These are phyloP conservation scores for Neocatenulostroma microsporum DNA, from an alignment of 2,329 filamentous ascomycete species.

Conservation along the genomic window DNA sequence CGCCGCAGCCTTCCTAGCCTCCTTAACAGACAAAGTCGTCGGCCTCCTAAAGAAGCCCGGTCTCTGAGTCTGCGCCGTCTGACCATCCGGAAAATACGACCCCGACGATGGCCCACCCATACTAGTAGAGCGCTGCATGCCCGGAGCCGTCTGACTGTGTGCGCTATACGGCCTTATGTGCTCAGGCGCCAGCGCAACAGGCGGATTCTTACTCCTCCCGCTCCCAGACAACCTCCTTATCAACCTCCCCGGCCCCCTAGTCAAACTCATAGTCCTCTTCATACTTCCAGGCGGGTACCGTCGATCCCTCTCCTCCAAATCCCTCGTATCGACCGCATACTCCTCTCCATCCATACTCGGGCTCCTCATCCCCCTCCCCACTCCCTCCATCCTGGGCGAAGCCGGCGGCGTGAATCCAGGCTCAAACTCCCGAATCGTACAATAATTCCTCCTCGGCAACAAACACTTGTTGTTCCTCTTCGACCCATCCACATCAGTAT, in stretches of 20 bases:
- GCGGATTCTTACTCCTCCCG: conserved; percentile 14
- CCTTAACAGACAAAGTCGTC: conserved; percentile 36
- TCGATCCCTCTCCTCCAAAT: conserved; percentile 8
- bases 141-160: conserved; percentile 1
- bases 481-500: conserved; percentile 80
- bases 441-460: conserved; percentile 89
- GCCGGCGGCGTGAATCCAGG: conserved; percentile 68
- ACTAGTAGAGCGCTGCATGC: conserved; percentile 19
- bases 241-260: conserved; percentile 32
- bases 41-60: conserved; percentile 40
- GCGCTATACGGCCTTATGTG: conserved; percentile 16
- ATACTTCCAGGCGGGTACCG: conserved; percentile 26
- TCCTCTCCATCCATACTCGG: neutral
- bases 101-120: conserved; percentile 10
- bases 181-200: conserved; percentile 8
- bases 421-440: conserved; percentile 76
- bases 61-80: conserved; percentile 12
- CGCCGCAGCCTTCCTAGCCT: conserved; percentile 29
- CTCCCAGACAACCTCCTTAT: conserved; percentile 34
- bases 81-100: conserved; percentile 4
- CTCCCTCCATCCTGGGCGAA: conserved; percentile 47
- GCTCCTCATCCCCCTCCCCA: conserved; percentile 9
- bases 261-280: conserved; percentile 27
- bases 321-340: neutral
- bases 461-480: conserved; percentile 84